A percentile compares a stretch with the other conserved stretches of the same genome.
Evolutionary conservation across 805 yeast genomes (phyloP).

Genomic region (Hanseniaspora taiwanica): DNA sequence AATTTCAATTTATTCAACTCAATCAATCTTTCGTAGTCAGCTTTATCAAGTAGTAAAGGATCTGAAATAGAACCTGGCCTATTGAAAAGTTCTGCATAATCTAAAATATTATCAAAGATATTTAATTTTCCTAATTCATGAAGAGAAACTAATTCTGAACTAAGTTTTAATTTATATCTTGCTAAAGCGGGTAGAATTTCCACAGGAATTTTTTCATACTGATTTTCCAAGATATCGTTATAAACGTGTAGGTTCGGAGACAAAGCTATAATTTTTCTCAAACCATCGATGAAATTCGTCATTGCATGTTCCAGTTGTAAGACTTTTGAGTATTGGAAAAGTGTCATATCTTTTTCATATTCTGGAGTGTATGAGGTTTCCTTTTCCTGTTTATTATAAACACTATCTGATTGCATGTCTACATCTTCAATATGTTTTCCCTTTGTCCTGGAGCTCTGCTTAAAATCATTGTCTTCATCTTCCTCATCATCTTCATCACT

Average conservation of each 20-base stretch:
- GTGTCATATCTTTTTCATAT: not conserved
- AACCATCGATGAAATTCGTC: slow-evolving; percentile 36
- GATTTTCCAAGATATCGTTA: slow-evolving; percentile 23
- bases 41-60: slow-evolving; percentile 9
- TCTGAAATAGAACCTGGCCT: slow-evolving; percentile 4
- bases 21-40: slow-evolving; percentile 7
- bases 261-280: slow-evolving; percentile 36
- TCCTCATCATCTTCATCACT: no score
- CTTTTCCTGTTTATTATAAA: no score
- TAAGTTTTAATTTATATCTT: slow-evolving; percentile 43
- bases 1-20: slow-evolving; percentile 11
- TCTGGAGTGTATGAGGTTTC: no score
- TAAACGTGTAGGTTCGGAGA: slow-evolving; percentile 40
- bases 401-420: no score
- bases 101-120: slow-evolving; percentile 41
- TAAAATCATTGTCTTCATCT: no score
- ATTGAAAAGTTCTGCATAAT: slow-evolving; percentile 23
- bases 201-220: slow-evolving; percentile 11
- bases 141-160: slow-evolving; percentile 44
- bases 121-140: slow-evolving; percentile 35
- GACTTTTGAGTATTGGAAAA: slow-evolving; percentile 15
- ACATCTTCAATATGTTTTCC: no score
- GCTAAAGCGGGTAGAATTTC: slow-evolving; percentile 32
- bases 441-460: no score
- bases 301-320: slow-evolving; percentile 40